These are phyloP conservation scores for Gossypium mustelinum DNA, from an alignment of 345 rosid species.

Conservation along the genomic window DNA sequence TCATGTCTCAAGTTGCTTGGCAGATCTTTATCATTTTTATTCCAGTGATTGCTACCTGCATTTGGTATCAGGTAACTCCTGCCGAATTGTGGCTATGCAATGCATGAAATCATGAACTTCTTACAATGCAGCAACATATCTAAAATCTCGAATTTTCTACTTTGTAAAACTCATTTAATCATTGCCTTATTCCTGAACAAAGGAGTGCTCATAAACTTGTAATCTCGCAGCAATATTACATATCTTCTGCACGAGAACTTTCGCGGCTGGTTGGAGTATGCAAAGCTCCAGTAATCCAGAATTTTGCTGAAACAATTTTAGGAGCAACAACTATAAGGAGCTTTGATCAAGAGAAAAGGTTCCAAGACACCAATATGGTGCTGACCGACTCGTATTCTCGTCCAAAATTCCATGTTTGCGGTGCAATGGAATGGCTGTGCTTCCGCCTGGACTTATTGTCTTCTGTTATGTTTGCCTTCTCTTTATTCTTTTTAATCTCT, in stretches of 20 bases:
- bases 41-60: constrained; percentile 46
- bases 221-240: constrained; percentile 59
- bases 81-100: background rate
- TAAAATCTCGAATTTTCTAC: background rate
- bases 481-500: constrained; percentile 57
- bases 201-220: constrained; percentile 3
- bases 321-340: constrained; percentile 80
- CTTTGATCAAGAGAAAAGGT: constrained; percentile 71
- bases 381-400: constrained; percentile 62
- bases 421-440: constrained; percentile 86
- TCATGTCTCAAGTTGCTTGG: constrained; percentile 73
- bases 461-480: constrained; percentile 61
- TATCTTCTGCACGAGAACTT: constrained; percentile 66
- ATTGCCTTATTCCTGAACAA: background rate
- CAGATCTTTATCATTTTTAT: constrained; percentile 56
- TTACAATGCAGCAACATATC: background rate
- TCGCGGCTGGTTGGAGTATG: constrained; percentile 69
- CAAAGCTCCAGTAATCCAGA: constrained; percentile 79
- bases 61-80: constrained; percentile 58
- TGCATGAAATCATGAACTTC: background rate
- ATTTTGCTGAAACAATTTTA: constrained; percentile 77
- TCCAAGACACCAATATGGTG: constrained; percentile 51
- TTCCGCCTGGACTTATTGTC: constrained; percentile 73
- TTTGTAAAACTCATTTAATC: background rate
- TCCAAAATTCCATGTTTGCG: constrained; percentile 58